Percentiles rank a stretch among this genome's conserved stretches.
These are phyloP conservation scores for Echeveria elegans DNA, from an alignment of 164 flowering plant genomes.

Conservation along the genomic window DNA sequence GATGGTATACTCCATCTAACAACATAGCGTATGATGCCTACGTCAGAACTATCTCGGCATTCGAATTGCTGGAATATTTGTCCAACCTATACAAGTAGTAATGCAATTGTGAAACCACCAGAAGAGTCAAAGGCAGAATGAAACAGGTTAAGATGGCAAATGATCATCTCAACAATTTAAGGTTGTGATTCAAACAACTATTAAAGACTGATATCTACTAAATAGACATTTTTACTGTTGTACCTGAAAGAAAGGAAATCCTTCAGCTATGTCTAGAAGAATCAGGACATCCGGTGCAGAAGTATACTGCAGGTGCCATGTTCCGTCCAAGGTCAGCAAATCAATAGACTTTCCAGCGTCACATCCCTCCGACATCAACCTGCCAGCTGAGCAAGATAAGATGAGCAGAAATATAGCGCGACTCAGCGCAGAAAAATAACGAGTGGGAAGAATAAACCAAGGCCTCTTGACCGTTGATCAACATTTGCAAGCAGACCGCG, in stretches of 20 bases:
- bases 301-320: too few species aligned
- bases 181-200: neutral
- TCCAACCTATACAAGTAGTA: conserved; percentile 44
- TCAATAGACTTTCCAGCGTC: conserved; percentile 50
- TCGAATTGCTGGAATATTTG: conserved; percentile 91
- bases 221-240: neutral
- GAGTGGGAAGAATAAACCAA: conserved; percentile 32
- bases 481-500: conserved; percentile 61
- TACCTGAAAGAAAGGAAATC: conserved; percentile 83
- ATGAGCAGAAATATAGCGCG: neutral
- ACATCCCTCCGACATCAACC: conserved; percentile 62
- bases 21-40: conserved; percentile 68
- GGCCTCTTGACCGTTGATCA: conserved; percentile 81
- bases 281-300: conserved; percentile 90
- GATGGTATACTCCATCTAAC: conserved; percentile 87
- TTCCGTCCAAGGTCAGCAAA: conserved; percentile 54
- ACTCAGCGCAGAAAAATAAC: neutral
- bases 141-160: neutral
- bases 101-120: conserved; percentile 7
- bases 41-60: conserved; percentile 39
- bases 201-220: neutral
- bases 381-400: conserved; percentile 15
- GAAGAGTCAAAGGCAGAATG: neutral
- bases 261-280: conserved; percentile 60
- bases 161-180: neutral